Percentiles rank a stretch among this genome's conserved stretches.
These are phyloP conservation scores for Russula brevipes DNA, from an alignment of 768 basidiomycete genomes.

Conservation along the genomic window DNA sequence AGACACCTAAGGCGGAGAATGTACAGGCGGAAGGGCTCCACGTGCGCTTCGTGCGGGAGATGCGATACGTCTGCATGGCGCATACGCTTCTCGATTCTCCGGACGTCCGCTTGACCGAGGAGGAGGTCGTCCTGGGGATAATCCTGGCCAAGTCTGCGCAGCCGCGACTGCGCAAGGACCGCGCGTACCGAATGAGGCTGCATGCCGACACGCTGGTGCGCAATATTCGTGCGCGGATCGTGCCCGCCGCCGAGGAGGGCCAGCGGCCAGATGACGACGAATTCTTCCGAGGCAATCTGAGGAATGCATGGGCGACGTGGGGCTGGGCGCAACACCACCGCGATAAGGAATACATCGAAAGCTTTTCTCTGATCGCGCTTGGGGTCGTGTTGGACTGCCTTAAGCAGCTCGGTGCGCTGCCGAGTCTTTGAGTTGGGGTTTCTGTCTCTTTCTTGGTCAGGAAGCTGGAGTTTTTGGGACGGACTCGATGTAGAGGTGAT, in stretches of 20 bases:
- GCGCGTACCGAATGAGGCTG: conserved; percentile 57
- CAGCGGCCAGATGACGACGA: neutral
- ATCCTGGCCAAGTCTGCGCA: conserved; percentile 68
- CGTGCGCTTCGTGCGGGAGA: conserved; percentile 54
- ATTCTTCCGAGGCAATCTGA: conserved; percentile 1
- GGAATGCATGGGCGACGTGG: conserved; percentile 64
- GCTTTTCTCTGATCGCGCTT: conserved; percentile 65
- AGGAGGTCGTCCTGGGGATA: conserved; percentile 71
- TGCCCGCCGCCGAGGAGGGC: too few species aligned
- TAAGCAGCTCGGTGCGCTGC: neutral
- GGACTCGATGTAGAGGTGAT: too few species aligned
- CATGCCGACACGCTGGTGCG: conserved; percentile 52
- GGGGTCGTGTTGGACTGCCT: conserved; percentile 27
- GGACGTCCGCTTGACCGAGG: conserved; percentile 54
- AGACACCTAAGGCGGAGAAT: conserved; percentile 33
- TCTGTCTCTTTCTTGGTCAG: too few species aligned
- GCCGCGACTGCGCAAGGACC: conserved; percentile 51
- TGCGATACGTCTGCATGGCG: conserved; percentile 62
- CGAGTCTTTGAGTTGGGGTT: neutral
- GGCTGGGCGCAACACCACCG: conserved; percentile 42
- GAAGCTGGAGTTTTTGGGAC: too few species aligned
- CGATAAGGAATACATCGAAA: conserved; percentile 36
- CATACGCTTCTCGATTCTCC: conserved; percentile 58
- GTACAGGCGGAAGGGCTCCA: conserved; percentile 34
- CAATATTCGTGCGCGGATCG: conserved; percentile 36